Evolutionary conservation across 352 stramenopile species (phyloP).

Genomic region (Phytopythium montanum): DNA sequence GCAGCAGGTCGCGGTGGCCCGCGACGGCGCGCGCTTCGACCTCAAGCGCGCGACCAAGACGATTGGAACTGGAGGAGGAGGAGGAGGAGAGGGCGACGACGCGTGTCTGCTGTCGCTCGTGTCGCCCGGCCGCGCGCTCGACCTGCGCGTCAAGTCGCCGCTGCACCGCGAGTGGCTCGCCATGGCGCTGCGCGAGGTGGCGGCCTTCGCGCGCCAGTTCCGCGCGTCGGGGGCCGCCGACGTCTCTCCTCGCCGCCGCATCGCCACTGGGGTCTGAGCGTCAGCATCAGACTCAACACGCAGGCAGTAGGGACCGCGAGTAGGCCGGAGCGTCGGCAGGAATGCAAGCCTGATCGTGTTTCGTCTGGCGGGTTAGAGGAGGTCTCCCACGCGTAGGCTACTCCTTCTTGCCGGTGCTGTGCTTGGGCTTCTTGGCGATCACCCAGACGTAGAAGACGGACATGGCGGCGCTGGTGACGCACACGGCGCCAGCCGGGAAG

Average conservation of each 20-base stretch:
- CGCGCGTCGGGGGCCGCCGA: conserved; percentile 7
- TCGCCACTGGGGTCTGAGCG: not conserved
- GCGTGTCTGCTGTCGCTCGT: conserved; percentile 52
- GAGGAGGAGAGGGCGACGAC: conserved; percentile 24
- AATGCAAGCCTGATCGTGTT: not conserved
- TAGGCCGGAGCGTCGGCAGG: not conserved
- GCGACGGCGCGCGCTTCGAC: conserved; percentile 4
- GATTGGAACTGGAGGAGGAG: conserved; percentile 20
- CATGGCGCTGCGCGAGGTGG: conserved; percentile 56
- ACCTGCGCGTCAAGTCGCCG: conserved; percentile 58
- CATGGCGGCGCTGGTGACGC: conserved; percentile 66
- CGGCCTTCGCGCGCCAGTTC: conserved; percentile 48
- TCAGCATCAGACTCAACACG: not conserved
- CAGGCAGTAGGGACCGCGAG: not conserved
- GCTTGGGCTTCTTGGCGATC: conserved; percentile 69
- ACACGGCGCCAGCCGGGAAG: conserved; percentile 65
- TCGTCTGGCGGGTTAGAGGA: not conserved
- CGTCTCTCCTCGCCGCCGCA: not conserved
- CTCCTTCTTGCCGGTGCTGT: conserved; percentile 58
- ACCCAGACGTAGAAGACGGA: conserved; percentile 79
- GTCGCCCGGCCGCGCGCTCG: conserved; percentile 44
- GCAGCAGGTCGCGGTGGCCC: conserved; percentile 14
- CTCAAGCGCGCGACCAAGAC: not conserved
- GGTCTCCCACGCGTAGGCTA: conserved; percentile 15
- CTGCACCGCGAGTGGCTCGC: conserved; percentile 78